phyloP scores from a whole-genome alignment of 768 basidiomycete genomes.

The Dioszegia aurantiaca region DNA sequence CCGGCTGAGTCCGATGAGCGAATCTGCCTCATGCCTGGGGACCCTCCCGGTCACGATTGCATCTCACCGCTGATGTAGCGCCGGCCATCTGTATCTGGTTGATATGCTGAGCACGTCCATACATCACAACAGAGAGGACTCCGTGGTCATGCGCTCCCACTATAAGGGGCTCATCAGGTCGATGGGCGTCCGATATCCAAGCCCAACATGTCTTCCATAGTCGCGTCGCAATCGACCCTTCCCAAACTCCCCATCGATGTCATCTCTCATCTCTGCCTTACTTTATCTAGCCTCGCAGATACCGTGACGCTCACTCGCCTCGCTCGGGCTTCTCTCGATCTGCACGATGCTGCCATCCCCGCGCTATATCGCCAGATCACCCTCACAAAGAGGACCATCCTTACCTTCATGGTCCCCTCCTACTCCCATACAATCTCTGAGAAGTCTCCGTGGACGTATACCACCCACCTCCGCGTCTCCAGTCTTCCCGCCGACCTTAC shows the following conservation, averaged over 20 bases:
- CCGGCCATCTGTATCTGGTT: too few relatives aligned
- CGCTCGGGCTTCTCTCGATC: not conserved
- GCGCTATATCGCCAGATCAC: conserved; percentile 1
- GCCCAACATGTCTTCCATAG: too few relatives aligned
- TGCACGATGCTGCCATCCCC: conserved; percentile 4
- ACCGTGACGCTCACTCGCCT: not conserved
- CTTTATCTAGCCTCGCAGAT: not conserved
- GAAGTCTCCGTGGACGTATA: not conserved
- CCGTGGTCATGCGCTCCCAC: not conserved
- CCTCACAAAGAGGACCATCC: not conserved
- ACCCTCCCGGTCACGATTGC: too few relatives aligned
- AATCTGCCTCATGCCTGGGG: too few relatives aligned
- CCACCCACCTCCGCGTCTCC: not conserved
- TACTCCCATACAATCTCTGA: not conserved
- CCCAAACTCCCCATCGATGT: conserved; percentile 5
- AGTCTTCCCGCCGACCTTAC: not conserved
- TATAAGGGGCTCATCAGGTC: not conserved
- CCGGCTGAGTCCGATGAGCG: too few relatives aligned
- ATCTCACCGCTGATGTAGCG: too few relatives aligned
- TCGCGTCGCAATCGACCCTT: not conserved
- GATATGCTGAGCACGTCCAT: too few relatives aligned
- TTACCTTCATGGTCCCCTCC: not conserved
- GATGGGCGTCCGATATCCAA: too few relatives aligned
- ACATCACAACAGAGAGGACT: not conserved
- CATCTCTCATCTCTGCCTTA: not conserved